Conservation (phyloP, 1,284 basidiomycete genomes). For the Leccinum pachyderme region DNA sequence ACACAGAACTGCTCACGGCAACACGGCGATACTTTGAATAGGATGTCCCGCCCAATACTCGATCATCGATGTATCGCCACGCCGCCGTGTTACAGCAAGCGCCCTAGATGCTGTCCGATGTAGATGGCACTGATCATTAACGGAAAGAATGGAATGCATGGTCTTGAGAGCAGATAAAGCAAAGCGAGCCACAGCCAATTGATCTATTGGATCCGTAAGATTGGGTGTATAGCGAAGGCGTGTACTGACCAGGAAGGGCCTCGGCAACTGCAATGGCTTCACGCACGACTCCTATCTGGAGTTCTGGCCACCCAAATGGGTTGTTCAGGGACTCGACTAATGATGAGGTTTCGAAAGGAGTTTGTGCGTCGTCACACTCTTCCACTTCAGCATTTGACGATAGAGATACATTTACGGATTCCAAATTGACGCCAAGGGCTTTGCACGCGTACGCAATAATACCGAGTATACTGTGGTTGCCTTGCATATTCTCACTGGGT, state of each 20-base stretch:
- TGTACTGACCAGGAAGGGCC: constrained; percentile 75
- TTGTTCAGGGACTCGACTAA: constrained; percentile 39
- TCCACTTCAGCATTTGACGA: constrained; percentile 19
- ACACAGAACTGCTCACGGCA: constrained; percentile 55
- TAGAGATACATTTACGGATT: constrained; percentile 55
- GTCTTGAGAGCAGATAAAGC: constrained; percentile 74
- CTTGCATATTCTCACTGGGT: constrained; percentile 68
- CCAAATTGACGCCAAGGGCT: constrained; percentile 77
- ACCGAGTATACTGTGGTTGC: constrained; percentile 75
- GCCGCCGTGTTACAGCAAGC: constrained; percentile 66
- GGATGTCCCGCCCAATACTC: constrained; percentile 85
- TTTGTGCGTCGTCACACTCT: constrained; percentile 17
- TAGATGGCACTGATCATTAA: constrained; percentile 77
- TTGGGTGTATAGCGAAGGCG: constrained; percentile 2
- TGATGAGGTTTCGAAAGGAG: constrained; percentile 17
- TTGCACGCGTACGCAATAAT: constrained; percentile 73
- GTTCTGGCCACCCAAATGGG: constrained; percentile 87
- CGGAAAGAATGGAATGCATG: constrained; percentile 62
- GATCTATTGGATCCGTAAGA: constrained; percentile 49
- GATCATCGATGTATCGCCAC: constrained; percentile 67
- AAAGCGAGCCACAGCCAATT: constrained; percentile 74
- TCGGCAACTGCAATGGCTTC: constrained; percentile 91
- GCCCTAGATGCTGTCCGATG: constrained; percentile 69
- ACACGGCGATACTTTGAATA: constrained; percentile 74
- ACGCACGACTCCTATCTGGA: constrained; percentile 88